Evolutionary conservation across 768 basidiomycete genomes (phyloP), one percentile per base, ranked within the genome.

Genomic region (Tricholoma hemisulphureum): DNA sequence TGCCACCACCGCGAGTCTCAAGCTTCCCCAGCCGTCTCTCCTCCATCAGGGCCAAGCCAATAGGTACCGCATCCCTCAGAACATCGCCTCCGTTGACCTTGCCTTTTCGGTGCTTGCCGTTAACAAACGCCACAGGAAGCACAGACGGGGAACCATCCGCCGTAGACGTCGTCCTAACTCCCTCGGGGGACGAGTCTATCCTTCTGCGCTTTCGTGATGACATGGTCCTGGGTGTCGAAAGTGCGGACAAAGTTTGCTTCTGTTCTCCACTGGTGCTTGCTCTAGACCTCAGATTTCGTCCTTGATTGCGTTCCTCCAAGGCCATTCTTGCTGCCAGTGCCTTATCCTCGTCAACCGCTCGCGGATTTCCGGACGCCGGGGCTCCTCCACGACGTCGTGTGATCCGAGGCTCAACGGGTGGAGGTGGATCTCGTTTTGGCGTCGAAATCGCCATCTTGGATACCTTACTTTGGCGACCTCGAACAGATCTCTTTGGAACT

Each of bases 171-270:
- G 41, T 20, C 63, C 65, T 41, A 55, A 65, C 26, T 67, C 68
- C 55, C 56, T 74, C 77, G 14, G 77, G 70, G 1, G 75, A 73
- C 31, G 74, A 75, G 52, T 77, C 76, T 5, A 78, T 66, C 59
- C 76, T 74, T 64, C 75, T 71, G 41, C 81, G 77, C 68, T 84
- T 84, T 57, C 75, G 73, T 43, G 74, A 67, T 6, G 74, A 63
- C 26, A 61, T 6, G 29, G 65, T 31, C 56, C 61, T 65, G 28
- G 68, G 53, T 4, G 64, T 56, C 21, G 60, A 59, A 23, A 60
- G 52, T 29, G 53, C 18, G 21, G 62, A 57, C 24, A 2, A 53
- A 54, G 28, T 16, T 20, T 28, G 56, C 51, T 57, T 58, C 29
- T 43, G 51, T n/a, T 53, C 45, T 18, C 37, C 51, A 23, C 51